Conservation (phyloP, 2,329 filamentous ascomycete species). For the Fonsecaea multimorphosa region DNA sequence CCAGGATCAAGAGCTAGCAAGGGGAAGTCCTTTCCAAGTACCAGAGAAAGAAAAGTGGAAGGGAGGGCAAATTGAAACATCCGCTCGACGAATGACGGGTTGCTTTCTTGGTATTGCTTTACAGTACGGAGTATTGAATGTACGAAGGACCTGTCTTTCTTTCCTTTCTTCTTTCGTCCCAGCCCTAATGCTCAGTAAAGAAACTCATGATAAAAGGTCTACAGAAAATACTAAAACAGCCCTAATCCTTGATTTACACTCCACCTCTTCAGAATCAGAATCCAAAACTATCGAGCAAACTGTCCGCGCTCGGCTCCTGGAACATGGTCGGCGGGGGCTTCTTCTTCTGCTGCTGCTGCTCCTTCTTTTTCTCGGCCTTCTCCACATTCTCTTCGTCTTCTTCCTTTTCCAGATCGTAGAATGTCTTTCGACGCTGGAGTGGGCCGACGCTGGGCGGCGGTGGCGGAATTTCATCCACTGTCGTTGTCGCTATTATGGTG, state of each 20-base stretch:
- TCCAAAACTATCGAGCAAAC: constrained; percentile 89
- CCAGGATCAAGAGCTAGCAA: too few relatives aligned
- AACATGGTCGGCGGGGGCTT: constrained; percentile 75
- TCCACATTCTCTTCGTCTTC: constrained; percentile 62
- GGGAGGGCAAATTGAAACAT: too few relatives aligned
- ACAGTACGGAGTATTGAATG: too few relatives aligned
- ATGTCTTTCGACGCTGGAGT: constrained; percentile 59
- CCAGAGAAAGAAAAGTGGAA: too few relatives aligned
- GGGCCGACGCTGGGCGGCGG: constrained; percentile 35
- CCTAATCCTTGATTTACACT: not conserved
- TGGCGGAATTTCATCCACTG: constrained; percentile 44
- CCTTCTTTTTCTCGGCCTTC: constrained; percentile 48
- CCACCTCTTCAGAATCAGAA: constrained; percentile 62
- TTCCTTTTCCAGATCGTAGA: constrained; percentile 71
- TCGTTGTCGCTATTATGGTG: constrained; percentile 36
- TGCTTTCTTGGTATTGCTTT: too few relatives aligned
- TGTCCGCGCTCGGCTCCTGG: constrained; percentile 88
- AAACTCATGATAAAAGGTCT: not conserved
- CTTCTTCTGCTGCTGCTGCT: constrained; percentile 47
- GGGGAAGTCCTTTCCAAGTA: too few relatives aligned
- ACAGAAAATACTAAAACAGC: not conserved
- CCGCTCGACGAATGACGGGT: too few relatives aligned
- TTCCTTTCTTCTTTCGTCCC: too few relatives aligned
- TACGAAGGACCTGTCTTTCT: too few relatives aligned
- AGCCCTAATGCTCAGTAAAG: too few relatives aligned